Base-by-base conservation (phyloP, 148 eudicot species). In the Heliamphora exappendiculata region DNA sequence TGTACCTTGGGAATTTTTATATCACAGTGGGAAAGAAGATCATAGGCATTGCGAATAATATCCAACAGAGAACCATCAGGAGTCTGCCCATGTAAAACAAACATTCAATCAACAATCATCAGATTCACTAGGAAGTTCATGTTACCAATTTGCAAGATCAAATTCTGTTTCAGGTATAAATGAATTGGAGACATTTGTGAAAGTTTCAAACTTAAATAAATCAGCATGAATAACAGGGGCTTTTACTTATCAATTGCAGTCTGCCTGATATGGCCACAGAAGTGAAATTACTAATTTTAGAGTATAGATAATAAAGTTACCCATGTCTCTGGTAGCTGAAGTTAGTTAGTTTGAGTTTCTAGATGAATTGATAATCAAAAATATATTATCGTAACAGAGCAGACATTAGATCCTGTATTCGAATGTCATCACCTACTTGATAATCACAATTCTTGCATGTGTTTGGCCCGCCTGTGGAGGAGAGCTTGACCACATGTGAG, bases 51-150 rank as follows among this genome's bases (percentile, higher is more conserved):
- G 77, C 99, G 90, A 53, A 81, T 79, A 47, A 87, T 88, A 79
- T 95, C 99, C 89, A 95, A 79, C 74, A 95, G 85, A 34, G 99
- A 84, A 60, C 99, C 99, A 81, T 91, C 99, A 69, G 99, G 99
- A 86, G 99, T 95, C 99, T 95, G 97, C 87, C 79, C 58, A 54
- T 10, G 51, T 62, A 66, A 26, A 60, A 42, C 44, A 64, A 28
- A 53, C 75, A 77, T 26, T 4, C 2, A 14, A 80, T 71, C 53
- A 78, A 68, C 65, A 77, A 41, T 67, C 22, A 37, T 26, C 60
- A 79, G 74, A 54, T 28, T 33, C 67, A 59, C 73, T 60, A 79
- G 55, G 59, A 67, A 44, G 68, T 55, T 55, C 70, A 24, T 51
- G 59, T 51, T 34, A 45, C 29, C 63, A 75, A 36, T 33, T 37